These are phyloP conservation scores for Aurinia saxatilis DNA, from an alignment of 345 rosid species.

Conservation along the genomic window DNA sequence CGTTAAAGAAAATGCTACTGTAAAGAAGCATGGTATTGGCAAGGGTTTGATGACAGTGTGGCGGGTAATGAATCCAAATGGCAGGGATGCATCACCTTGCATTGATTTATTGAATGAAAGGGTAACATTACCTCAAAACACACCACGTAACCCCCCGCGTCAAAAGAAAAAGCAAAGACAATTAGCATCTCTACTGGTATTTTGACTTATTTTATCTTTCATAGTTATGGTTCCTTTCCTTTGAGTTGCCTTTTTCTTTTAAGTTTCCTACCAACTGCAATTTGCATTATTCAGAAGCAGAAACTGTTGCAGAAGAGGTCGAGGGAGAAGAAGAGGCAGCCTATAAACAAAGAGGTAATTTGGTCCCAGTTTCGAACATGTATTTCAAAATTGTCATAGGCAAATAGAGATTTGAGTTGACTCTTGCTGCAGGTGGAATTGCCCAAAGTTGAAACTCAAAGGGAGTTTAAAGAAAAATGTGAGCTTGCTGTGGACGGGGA, in stretches of 20 bases:
- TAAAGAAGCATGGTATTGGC: constrained; percentile 85
- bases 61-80: constrained; percentile 61
- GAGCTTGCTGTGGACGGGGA: constrained; percentile 53
- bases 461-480: constrained; percentile 46
- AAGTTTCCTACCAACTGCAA: constrained; percentile 16
- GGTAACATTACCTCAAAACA: constrained; percentile 27
- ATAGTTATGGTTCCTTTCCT: neutral
- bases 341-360: constrained; percentile 50
- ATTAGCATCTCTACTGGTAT: constrained; percentile 44
- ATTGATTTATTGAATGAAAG: constrained; percentile 31
- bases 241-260: neutral
- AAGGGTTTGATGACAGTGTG: constrained; percentile 94
- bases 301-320: constrained; percentile 44
- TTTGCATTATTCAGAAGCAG: constrained; percentile 43
- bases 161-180: constrained; percentile 40
- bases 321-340: constrained; percentile 45
- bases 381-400: constrained; percentile 7
- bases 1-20: constrained; percentile 23
- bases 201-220: neutral
- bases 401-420: constrained; percentile 9
- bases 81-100: constrained; percentile 50
- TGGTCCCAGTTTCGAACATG: constrained; percentile 1
- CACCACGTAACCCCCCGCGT: constrained; percentile 1
- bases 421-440: constrained; percentile 44
- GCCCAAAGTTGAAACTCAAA: constrained; percentile 30